Conservation (phyloP, 2,329 filamentous ascomycete genomes). For the Phaeoacremonium minimum region DNA sequence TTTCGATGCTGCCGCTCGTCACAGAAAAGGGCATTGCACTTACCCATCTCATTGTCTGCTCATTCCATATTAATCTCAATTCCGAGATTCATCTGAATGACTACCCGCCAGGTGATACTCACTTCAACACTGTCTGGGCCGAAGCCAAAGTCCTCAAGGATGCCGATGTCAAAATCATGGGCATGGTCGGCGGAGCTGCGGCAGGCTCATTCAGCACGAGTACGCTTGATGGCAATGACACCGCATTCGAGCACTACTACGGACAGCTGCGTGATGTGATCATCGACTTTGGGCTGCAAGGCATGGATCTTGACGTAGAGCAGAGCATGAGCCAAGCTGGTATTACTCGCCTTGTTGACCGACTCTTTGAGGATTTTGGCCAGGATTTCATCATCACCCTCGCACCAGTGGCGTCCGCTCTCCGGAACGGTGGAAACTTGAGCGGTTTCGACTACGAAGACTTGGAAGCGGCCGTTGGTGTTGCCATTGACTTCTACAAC, state of each 20-base stretch:
- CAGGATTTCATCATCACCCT: constrained; percentile 70
- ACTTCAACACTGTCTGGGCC: constrained; percentile 71
- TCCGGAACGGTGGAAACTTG: constrained; percentile 54
- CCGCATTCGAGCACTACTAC: constrained; percentile 72
- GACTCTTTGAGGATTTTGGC: constrained; percentile 66
- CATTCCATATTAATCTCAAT: constrained; percentile 73
- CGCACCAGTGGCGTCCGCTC: constrained; percentile 74
- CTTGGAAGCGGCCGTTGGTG: constrained; percentile 64
- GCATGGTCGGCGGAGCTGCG: constrained; percentile 84
- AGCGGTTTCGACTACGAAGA: constrained; percentile 79
- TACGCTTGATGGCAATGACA: constrained; percentile 49
- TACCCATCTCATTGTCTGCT: constrained; percentile 83
- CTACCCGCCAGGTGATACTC: constrained; percentile 61
- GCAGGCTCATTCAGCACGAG: constrained; percentile 61
- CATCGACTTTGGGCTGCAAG: constrained; percentile 56
- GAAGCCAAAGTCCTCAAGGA: constrained; percentile 71
- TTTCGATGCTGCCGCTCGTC: constrained; percentile 51
- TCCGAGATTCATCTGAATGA: constrained; percentile 78
- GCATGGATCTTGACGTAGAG: constrained; percentile 76
- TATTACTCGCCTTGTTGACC: constrained; percentile 62
- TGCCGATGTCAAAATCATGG: constrained; percentile 73
- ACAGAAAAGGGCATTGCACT: constrained; percentile 40
- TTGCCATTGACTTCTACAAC: constrained; percentile 79
- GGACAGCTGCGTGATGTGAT: constrained; percentile 63
- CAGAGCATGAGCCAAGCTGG: constrained; percentile 67